These are phyloP conservation scores for Boletus pseudopeckii DNA, from an alignment of 768 basidiomycete genomes.

Conservation along the genomic window DNA sequence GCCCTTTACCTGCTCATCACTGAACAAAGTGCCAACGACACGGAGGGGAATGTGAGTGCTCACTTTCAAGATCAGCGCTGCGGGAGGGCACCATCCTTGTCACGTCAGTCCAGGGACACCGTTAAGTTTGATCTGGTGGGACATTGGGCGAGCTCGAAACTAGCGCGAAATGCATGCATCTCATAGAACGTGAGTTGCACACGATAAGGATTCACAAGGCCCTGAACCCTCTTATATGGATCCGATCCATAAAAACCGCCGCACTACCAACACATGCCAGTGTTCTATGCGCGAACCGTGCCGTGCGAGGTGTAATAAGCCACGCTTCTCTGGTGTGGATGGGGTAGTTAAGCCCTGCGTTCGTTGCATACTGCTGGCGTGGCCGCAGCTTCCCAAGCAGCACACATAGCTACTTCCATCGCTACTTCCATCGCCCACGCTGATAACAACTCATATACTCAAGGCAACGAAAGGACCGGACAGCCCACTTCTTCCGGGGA, in stretches of 20 bases:
- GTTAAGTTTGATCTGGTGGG: neutral
- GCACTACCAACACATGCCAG: conserved; percentile 1
- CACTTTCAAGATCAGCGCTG: neutral
- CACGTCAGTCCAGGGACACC: neutral
- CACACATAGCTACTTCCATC: too few relatives aligned
- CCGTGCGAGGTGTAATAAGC: neutral
- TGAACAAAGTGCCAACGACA: too few relatives aligned
- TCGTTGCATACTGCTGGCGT: neutral
- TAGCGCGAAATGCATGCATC: neutral
- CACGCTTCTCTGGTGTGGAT: neutral
- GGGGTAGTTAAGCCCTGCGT: neutral
- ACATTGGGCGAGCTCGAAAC: neutral
- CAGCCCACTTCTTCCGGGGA: neutral
- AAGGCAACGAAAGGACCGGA: neutral
- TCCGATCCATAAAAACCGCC: neutral
- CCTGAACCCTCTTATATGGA: neutral
- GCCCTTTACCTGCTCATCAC: neutral
- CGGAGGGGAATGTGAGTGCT: neutral
- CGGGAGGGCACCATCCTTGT: too few relatives aligned
- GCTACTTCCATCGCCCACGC: neutral
- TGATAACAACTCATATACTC: neutral
- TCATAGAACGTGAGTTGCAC: neutral
- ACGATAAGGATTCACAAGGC: neutral
- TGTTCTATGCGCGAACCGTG: neutral
- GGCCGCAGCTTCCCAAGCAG: neutral